phyloP scores from a whole-genome alignment of 306 rosid species.

The Geum urbanum region DNA sequence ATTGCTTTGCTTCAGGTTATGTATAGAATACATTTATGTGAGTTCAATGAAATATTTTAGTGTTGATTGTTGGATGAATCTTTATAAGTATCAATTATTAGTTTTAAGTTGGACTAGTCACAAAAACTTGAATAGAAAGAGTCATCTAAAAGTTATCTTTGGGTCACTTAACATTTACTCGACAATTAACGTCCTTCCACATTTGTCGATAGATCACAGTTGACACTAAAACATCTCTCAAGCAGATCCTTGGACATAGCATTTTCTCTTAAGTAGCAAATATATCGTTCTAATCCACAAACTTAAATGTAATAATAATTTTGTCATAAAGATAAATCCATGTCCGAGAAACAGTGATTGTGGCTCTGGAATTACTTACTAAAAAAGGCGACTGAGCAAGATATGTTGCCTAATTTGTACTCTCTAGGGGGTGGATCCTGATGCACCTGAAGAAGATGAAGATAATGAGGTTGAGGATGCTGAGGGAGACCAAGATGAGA shows the following conservation, averaged over 20 bases:
- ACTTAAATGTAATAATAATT: neutral
- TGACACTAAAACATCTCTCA: no score
- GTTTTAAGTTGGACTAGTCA: no score
- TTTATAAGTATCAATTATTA: neutral
- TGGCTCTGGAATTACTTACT: neutral
- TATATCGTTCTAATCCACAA: neutral
- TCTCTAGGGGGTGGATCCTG: constrained; percentile 85
- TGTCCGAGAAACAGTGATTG: neutral
- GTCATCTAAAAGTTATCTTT: neutral
- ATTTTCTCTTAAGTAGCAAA: neutral
- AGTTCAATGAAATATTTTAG: neutral
- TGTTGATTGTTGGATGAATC: neutral
- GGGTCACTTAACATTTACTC: neutral
- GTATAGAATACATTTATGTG: neutral
- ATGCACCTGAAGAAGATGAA: constrained; percentile 98
- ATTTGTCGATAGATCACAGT: no score
- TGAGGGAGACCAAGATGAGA: constrained; percentile 93
- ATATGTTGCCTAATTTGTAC: constrained; percentile 6
- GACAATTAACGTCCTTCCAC: neutral
- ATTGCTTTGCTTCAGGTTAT: neutral
- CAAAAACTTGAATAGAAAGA: neutral
- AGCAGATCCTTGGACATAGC: no score
- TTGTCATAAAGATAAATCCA: neutral
- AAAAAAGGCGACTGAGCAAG: constrained; percentile 7
- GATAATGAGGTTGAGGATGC: constrained; percentile 94